Conservation (phyloP, 139 green algal species). For the Zygnema cylindricum region DNA sequence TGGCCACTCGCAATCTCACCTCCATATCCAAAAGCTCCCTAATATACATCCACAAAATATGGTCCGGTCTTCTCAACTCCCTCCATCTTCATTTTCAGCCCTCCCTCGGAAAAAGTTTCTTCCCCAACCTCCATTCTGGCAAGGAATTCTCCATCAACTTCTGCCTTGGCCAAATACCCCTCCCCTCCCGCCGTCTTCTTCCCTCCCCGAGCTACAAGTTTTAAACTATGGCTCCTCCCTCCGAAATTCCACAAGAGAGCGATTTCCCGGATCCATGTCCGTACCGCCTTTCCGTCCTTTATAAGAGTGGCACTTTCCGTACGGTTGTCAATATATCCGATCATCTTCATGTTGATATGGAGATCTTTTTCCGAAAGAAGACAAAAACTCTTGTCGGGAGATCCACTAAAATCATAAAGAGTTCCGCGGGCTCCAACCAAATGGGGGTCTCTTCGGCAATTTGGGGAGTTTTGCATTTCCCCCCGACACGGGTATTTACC, state of each 20-base stretch:
- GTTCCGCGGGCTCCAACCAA: constrained; percentile 43
- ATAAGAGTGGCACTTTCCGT: constrained; percentile 20
- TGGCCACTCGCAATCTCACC: constrained; percentile 21
- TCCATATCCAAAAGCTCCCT: constrained; percentile 9
- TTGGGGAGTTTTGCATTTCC: not conserved
- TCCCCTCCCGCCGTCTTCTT: constrained; percentile 21
- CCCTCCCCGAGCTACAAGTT: not conserved
- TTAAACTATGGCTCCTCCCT: not conserved
- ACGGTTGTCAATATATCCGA: constrained; percentile 26
- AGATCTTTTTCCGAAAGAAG: constrained; percentile 44
- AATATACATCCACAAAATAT: constrained; percentile 47
- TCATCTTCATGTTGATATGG: constrained; percentile 58
- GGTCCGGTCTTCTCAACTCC: constrained; percentile 35
- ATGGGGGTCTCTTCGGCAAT: constrained; percentile 52
- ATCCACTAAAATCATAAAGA: constrained; percentile 53
- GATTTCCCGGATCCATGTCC: constrained; percentile 48
- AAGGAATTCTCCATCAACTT: constrained; percentile 39
- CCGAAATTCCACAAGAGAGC: constrained; percentile 23
- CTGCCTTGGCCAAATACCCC: constrained; percentile 38
- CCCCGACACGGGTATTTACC: not conserved
- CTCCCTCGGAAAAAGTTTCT: constrained; percentile 25
- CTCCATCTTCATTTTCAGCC: constrained; percentile 3
- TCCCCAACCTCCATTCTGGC: constrained; percentile 15
- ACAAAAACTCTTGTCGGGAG: constrained; percentile 49
- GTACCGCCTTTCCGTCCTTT: constrained; percentile 43